These are phyloP conservation scores for Vitis riparia DNA, from an alignment of 164 flowering plant genomes.

Conservation along the genomic window DNA sequence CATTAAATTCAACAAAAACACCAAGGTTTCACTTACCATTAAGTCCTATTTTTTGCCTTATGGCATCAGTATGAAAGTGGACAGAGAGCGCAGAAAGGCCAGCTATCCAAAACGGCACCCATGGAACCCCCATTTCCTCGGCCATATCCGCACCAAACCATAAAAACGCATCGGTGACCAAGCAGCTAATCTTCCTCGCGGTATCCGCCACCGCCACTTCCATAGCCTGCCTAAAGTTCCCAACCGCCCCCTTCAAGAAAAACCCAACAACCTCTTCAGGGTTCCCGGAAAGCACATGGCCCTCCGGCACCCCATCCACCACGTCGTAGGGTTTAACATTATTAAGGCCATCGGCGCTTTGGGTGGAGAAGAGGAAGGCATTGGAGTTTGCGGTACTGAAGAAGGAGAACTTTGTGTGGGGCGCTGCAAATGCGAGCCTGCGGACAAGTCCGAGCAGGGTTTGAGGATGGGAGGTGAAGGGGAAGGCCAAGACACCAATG, in stretches of 20 bases:
- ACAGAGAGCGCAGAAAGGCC: slow-evolving; percentile 6
- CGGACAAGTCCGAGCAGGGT: slow-evolving; percentile 20
- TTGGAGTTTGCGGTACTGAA: slow-evolving; percentile 24
- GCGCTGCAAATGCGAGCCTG: slow-evolving; percentile 19
- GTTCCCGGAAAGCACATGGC: background rate
- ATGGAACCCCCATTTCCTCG: slow-evolving; percentile 17
- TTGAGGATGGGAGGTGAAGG: slow-evolving; percentile 23
- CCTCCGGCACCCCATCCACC: slow-evolving; percentile 36
- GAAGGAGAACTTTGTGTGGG: slow-evolving; percentile 19
- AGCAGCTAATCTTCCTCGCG: slow-evolving; percentile 11
- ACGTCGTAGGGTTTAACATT: slow-evolving; percentile 29
- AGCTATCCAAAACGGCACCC: slow-evolving; percentile 24
- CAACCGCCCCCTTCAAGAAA: slow-evolving; percentile 5
- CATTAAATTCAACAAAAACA: too few species aligned
- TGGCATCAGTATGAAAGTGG: slow-evolving; percentile 2
- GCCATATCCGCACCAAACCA: slow-evolving; percentile 23
- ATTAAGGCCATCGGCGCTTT: background rate
- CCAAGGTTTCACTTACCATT: too few species aligned
- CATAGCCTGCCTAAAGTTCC: background rate
- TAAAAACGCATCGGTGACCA: slow-evolving; percentile 18
- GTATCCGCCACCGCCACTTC: slow-evolving; percentile 9
- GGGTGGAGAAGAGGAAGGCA: slow-evolving; percentile 9
- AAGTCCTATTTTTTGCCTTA: slow-evolving; percentile 2
- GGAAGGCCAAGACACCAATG: slow-evolving; percentile 26
- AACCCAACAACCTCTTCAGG: slow-evolving; percentile 4